phyloP scores from a whole-genome alignment of 2,329 filamentous ascomycete genomes.

The Thermochaetoides dissita region DNA sequence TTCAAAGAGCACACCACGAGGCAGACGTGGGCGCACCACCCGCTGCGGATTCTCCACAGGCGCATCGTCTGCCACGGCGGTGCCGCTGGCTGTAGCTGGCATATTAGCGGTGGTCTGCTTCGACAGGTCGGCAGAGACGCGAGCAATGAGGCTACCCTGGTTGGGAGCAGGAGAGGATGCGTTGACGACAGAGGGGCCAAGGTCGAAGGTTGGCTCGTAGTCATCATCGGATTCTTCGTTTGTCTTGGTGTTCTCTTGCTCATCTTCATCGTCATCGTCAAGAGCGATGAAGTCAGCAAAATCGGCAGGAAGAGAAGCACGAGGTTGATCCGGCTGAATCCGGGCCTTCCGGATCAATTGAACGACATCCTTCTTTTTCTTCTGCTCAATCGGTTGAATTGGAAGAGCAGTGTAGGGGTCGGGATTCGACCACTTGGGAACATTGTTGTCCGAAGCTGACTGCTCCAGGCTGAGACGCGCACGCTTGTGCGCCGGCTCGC shows the following conservation, averaged over 20 bases:
- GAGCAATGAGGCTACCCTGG: no score
- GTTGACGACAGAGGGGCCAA: no score
- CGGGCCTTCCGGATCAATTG: slow-evolving; percentile 85
- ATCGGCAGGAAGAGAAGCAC: slow-evolving; percentile 38
- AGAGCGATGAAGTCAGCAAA: slow-evolving; percentile 84
- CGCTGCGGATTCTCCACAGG: no score
- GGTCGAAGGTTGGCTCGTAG: slow-evolving; percentile 1
- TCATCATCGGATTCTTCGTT: slow-evolving; percentile 27
- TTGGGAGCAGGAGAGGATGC: no score
- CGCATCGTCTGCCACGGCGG: no score
- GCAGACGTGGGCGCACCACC: no score
- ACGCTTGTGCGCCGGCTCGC: slow-evolving; percentile 30
- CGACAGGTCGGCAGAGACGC: no score
- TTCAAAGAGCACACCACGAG: no score
- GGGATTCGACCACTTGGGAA: slow-evolving; percentile 86
- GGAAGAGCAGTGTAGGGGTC: slow-evolving; percentile 85
- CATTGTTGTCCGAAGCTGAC: slow-evolving; percentile 27
- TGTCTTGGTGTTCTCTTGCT: slow-evolving; percentile 23
- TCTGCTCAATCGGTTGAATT: slow-evolving; percentile 52
- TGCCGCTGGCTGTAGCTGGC: no score
- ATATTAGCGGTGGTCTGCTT: no score
- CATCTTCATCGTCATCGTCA: slow-evolving; percentile 34
- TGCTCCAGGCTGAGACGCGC: slow-evolving; percentile 20
- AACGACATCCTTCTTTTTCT: slow-evolving; percentile 75
- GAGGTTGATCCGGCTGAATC: slow-evolving; percentile 36